Evolutionary conservation across 768 basidiomycete species (phyloP).

Genomic region (Ephemerocybe angulata): DNA sequence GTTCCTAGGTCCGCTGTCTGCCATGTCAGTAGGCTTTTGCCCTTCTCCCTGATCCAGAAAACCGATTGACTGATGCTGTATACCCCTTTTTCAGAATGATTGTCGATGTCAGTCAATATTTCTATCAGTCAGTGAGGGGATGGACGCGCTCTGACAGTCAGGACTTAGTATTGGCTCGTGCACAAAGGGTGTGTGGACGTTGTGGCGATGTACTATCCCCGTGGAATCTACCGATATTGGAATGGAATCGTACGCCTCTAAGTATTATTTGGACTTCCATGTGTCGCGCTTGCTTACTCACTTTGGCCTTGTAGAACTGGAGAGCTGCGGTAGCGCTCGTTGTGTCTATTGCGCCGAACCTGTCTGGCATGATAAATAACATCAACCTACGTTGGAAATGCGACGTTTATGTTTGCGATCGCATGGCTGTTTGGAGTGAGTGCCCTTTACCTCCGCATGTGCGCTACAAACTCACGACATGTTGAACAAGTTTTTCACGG

Average conservation of each 20-base stretch:
- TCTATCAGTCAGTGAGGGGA: too few species aligned
- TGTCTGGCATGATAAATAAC: constrained; percentile 75
- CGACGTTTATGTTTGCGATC: constrained; percentile 57
- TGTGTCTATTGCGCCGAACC: constrained; percentile 60
- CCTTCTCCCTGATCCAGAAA: too few species aligned
- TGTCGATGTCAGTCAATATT: constrained; percentile 45
- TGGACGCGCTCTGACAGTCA: too few species aligned
- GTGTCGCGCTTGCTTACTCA: not conserved
- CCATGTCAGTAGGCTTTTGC: constrained; percentile 48
- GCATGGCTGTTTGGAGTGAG: constrained; percentile 78
- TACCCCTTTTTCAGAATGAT: constrained; percentile 34
- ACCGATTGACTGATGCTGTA: not conserved
- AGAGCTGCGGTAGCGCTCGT: constrained; percentile 68
- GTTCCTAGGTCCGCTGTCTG: constrained; percentile 82
- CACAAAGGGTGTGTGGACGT: constrained; percentile 72
- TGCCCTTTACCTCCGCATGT: too few species aligned
- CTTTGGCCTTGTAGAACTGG: constrained; percentile 85
- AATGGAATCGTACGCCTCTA: constrained; percentile 57
- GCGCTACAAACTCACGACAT: too few species aligned
- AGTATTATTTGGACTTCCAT: constrained; percentile 5
- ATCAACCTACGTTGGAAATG: constrained; percentile 69
- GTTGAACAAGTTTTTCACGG: constrained; percentile 31
- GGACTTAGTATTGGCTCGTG: constrained; percentile 81
- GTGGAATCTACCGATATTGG: constrained; percentile 73
- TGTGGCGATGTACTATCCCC: constrained; percentile 77